A percentile compares a stretch with the other conserved stretches of the same genome.
phyloP scores from a whole-genome alignment of 1,284 basidiomycete genomes.

The Cystobasidium pallidum region DNA sequence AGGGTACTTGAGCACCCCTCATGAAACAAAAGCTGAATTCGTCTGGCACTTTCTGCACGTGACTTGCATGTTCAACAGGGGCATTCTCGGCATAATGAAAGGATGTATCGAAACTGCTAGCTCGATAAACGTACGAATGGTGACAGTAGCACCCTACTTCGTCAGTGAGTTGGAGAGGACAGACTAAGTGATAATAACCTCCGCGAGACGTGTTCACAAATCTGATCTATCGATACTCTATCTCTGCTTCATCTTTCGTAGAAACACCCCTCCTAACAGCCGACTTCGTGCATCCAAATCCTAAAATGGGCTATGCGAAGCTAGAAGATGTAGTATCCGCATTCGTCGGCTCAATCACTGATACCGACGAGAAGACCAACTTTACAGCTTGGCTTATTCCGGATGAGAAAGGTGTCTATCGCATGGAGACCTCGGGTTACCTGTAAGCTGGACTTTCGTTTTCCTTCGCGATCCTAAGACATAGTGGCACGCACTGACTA shows the following conservation, averaged over 20 bases:
- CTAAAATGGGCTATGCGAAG: slow-evolving; percentile 43
- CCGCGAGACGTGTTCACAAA: no score
- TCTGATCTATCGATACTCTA: slow-evolving; percentile 39
- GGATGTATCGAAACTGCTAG: slow-evolving; percentile 35
- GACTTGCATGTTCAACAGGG: neutral
- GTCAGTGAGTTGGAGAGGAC: slow-evolving; percentile 60
- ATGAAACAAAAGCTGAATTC: no score
- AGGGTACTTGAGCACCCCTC: no score
- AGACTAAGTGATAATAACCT: no score
- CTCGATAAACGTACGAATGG: slow-evolving; percentile 34
- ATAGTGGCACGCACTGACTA: neutral
- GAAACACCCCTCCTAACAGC: slow-evolving; percentile 43
- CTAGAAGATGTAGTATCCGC: slow-evolving; percentile 42
- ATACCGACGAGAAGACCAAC: slow-evolving; percentile 39
- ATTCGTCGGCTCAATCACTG: slow-evolving; percentile 38
- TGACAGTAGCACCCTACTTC: slow-evolving; percentile 59
- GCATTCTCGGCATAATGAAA: slow-evolving; percentile 43
- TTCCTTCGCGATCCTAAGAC: no score
- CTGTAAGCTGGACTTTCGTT: slow-evolving; percentile 23
- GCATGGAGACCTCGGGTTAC: slow-evolving; percentile 44
- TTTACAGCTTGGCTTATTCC: slow-evolving; percentile 43
- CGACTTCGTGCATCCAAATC: slow-evolving; percentile 43
- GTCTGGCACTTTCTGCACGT: no score
- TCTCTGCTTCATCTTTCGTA: slow-evolving; percentile 59
- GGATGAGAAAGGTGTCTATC: slow-evolving; percentile 43